Conservation (phyloP, 371 early-diverging fungal genomes). For the Synchytrium microbalum region DNA sequence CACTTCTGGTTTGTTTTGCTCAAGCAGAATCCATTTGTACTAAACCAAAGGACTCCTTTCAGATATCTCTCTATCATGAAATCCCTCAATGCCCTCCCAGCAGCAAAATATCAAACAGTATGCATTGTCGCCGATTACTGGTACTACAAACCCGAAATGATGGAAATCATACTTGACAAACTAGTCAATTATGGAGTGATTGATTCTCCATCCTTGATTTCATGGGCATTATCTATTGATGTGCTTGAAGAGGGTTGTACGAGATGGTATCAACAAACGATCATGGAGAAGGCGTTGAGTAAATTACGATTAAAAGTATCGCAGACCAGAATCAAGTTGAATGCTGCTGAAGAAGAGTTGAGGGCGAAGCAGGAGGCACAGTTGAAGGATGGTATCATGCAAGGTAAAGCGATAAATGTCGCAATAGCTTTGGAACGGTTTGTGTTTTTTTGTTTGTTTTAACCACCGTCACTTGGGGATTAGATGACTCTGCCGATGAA, state of each 20-base stretch:
- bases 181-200: constrained; percentile 86
- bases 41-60: not conserved
- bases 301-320: constrained; percentile 75
- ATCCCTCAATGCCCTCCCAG: constrained; percentile 47
- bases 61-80: constrained; percentile 65
- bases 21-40: not conserved
- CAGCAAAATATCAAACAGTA: constrained; percentile 57
- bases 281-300: constrained; percentile 63
- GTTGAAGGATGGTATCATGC: not conserved
- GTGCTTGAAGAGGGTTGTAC: constrained; percentile 37
- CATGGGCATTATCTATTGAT: constrained; percentile 61
- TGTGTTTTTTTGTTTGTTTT: too few species aligned
- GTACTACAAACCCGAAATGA: constrained; percentile 64
- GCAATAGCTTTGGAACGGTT: too few species aligned
- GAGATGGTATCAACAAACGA: constrained; percentile 63
- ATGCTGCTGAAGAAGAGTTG: constrained; percentile 18
- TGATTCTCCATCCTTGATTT: constrained; percentile 69
- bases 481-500: constrained; percentile 6
- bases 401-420: too few species aligned
- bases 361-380: not conserved
- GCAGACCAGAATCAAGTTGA: constrained; percentile 53
- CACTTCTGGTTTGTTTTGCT: not conserved
- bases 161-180: constrained; percentile 83
- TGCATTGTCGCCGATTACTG: constrained; percentile 73
- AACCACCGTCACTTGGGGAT: constrained; percentile 5